Percentiles rank a stretch among this genome's conserved stretches.
phyloP scores from a whole-genome alignment of 2,329 filamentous ascomycete genomes.

The Botrytis hyacinthi region DNA sequence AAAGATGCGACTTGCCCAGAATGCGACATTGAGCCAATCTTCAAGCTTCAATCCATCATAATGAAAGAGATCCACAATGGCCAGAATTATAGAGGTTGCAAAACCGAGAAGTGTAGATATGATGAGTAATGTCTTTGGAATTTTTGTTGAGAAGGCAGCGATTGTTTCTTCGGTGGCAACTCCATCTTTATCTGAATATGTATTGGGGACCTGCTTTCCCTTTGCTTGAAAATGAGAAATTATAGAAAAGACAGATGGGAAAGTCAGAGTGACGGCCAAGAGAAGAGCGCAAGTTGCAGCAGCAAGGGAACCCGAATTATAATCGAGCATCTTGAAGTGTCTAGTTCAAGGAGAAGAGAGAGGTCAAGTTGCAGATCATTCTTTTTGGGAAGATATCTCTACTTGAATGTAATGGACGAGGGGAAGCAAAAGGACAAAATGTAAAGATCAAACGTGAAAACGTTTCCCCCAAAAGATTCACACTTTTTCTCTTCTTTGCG shows the following conservation, averaged over 20 bases:
- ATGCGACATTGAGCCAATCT: conserved; percentile 58
- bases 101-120: conserved; percentile 54
- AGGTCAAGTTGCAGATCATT: not conserved
- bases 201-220: conserved; percentile 39
- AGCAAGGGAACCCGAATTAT: conserved; percentile 32
- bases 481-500: not conserved
- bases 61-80: conserved; percentile 51
- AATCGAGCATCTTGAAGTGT: conserved; percentile 55
- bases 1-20: conserved; percentile 58
- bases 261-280: conserved; percentile 41
- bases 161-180: conserved; percentile 62
- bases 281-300: conserved; percentile 37
- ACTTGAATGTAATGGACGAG: not conserved
- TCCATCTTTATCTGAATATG: conserved; percentile 70
- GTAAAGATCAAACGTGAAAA: not conserved
- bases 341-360: not conserved
- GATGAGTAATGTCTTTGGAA: conserved; percentile 55
- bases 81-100: conserved; percentile 54
- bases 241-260: conserved; percentile 42
- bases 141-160: conserved; percentile 58
- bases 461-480: not conserved
- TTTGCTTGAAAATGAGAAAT: conserved; percentile 39
- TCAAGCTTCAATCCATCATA: conserved; percentile 47
- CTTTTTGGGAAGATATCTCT: not conserved
- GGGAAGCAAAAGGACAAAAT: not conserved